These are phyloP conservation scores for Lactarius indigo DNA, from an alignment of 768 basidiomycete species.

Conservation along the genomic window DNA sequence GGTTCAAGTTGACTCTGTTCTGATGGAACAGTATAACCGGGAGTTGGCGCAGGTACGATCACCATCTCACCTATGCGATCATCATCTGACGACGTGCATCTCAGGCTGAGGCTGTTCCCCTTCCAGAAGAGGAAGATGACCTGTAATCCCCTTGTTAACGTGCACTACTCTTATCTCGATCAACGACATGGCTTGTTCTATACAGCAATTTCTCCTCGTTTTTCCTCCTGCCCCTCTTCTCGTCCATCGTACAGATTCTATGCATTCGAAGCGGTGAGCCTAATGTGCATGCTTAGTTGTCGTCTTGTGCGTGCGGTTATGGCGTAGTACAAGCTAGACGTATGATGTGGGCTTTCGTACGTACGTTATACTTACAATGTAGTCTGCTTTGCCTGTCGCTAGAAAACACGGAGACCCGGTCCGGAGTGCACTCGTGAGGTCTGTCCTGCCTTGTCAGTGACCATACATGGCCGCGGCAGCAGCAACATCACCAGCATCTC, in stretches of 20 bases:
- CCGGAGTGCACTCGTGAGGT: neutral
- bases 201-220: conserved; percentile 8
- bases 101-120: conserved; percentile 86
- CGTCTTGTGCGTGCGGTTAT: neutral
- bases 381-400: conserved; percentile 7
- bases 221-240: neutral
- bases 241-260: conserved; percentile 10
- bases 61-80: neutral
- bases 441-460: neutral
- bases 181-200: conserved; percentile 13
- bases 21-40: conserved; percentile 76
- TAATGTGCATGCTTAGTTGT: neutral
- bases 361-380: conserved; percentile 12
- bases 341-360: conserved; percentile 8
- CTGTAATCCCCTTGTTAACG: conserved; percentile 41
- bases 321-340: conserved; percentile 2
- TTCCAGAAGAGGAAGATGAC: conserved; percentile 97
- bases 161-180: conserved; percentile 13
- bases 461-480: neutral
- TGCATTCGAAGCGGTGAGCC: conserved; percentile 2
- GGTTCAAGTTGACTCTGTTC: conserved; percentile 70
- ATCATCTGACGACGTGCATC: conserved; percentile 13
- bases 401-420: neutral
- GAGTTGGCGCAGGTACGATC: conserved; percentile 66
- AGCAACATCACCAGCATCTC: neutral